A percentile compares a stretch with the other conserved stretches of the same genome.
phyloP scores from a whole-genome alignment of 2,329 filamentous ascomycete species.

The Verticillium isaacii region DNA sequence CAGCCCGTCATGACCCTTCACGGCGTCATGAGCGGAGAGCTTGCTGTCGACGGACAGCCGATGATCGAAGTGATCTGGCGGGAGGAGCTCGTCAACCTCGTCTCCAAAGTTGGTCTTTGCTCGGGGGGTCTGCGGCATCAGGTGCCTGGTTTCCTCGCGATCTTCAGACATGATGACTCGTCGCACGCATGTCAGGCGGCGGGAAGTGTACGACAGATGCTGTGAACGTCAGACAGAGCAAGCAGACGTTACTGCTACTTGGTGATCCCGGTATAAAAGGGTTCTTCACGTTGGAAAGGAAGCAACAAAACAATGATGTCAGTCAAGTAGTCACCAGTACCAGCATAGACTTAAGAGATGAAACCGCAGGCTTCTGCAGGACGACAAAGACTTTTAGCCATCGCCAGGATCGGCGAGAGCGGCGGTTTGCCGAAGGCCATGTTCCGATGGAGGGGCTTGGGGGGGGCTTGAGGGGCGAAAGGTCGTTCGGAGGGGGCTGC shows the following conservation, averaged over 20 bases:
- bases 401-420: background rate
- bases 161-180: slow-evolving; percentile 14
- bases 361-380: background rate
- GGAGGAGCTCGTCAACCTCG: slow-evolving; percentile 14
- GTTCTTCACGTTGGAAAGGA: background rate
- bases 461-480: background rate
- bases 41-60: slow-evolving; percentile 18
- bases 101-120: slow-evolving; percentile 17
- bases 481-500: background rate
- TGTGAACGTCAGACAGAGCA: background rate
- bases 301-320: background rate
- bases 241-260: background rate
- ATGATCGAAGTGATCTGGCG: slow-evolving; percentile 18
- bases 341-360: background rate
- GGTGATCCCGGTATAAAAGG: background rate
- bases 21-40: slow-evolving; percentile 13
- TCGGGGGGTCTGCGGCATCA: slow-evolving; percentile 16
- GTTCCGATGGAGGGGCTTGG: background rate
- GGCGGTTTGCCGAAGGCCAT: background rate
- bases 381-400: background rate
- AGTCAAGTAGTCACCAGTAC: background rate
- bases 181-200: background rate
- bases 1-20: slow-evolving; percentile 15
- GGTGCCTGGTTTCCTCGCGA: slow-evolving; percentile 4
- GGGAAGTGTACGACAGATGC: background rate